Conservation (phyloP, 179 eudicot genomes). For the Monotropa hypopitys region DNA sequence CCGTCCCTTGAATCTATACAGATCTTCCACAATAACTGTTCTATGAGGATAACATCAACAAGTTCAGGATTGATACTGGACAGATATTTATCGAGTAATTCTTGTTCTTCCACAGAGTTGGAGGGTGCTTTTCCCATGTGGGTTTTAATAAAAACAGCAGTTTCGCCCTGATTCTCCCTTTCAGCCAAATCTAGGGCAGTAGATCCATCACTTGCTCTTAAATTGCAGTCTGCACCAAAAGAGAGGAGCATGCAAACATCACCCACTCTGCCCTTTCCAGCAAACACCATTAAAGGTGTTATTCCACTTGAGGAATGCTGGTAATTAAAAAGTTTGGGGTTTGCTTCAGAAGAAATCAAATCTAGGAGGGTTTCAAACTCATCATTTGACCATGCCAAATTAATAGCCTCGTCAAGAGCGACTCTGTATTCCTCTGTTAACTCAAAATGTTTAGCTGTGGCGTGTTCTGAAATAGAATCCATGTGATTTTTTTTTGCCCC, state of each 20-base stretch:
- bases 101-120: constrained; percentile 36
- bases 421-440: constrained; percentile 36
- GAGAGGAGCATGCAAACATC: constrained; percentile 84
- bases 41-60: constrained; percentile 59
- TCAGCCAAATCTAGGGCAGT: constrained; percentile 78
- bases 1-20: constrained; percentile 65
- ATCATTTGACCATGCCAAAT: constrained; percentile 50
- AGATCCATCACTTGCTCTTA: constrained; percentile 61
- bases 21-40: constrained; percentile 58
- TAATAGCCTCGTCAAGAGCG: constrained; percentile 79
- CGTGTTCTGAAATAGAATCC: constrained; percentile 18
- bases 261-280: constrained; percentile 67
- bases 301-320: constrained; percentile 81
- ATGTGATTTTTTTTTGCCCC: constrained; percentile 30
- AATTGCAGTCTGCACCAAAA: constrained; percentile 62
- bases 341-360: constrained; percentile 44
- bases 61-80: constrained; percentile 46
- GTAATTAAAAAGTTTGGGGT: constrained; percentile 36
- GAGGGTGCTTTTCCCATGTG: constrained; percentile 35
- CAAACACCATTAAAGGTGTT: constrained; percentile 80
- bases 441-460: constrained; percentile 20
- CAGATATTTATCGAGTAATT: constrained; percentile 50
- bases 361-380: constrained; percentile 70
- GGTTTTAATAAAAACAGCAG: constrained; percentile 45
- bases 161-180: constrained; percentile 47